Percentiles rank a stretch among this genome's conserved stretches.
These are phyloP conservation scores for Ophiostoma sp. DNA, from an alignment of 2,329 filamentous ascomycete species.

Conservation along the genomic window DNA sequence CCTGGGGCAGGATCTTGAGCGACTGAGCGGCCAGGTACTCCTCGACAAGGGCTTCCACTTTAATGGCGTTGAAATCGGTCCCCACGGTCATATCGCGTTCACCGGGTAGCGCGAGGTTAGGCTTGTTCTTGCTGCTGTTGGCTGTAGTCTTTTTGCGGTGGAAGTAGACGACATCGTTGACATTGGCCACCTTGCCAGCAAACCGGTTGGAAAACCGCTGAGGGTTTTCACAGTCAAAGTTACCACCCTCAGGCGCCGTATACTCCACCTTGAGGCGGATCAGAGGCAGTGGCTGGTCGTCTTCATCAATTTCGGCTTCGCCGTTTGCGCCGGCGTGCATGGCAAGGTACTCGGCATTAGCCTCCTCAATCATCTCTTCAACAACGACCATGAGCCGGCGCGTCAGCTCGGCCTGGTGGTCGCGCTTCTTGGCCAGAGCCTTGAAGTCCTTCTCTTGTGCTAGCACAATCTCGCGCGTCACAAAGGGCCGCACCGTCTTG, in stretches of 20 bases:
- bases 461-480: conserved; percentile 75
- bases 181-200: conserved; percentile 82
- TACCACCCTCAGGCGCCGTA: conserved; percentile 73
- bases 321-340: conserved; percentile 59
- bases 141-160: conserved; percentile 74
- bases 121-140: conserved; percentile 38
- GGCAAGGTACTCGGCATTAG: conserved; percentile 71
- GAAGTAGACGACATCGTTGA: conserved; percentile 89
- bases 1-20: conserved; percentile 86
- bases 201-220: conserved; percentile 95
- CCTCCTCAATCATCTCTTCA: conserved; percentile 80
- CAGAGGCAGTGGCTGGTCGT: conserved; percentile 68
- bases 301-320: conserved; percentile 52
- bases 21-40: conserved; percentile 85
- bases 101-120: conserved; percentile 42
- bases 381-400: conserved; percentile 70
- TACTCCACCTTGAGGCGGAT: conserved; percentile 89
- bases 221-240: conserved; percentile 88
- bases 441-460: conserved; percentile 70
- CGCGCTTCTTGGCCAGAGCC: conserved; percentile 70
- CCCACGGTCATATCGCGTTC: conserved; percentile 57
- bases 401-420: conserved; percentile 78
- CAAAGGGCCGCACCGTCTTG: conserved; percentile 84
- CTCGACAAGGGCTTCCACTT: conserved; percentile 80
- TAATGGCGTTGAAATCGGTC: conserved; percentile 61